A percentile compares a stretch with the other conserved stretches of the same genome.
Evolutionary conservation across 2,329 filamentous ascomycete species (phyloP).

Genomic region (Amauroascus verrucosus): DNA sequence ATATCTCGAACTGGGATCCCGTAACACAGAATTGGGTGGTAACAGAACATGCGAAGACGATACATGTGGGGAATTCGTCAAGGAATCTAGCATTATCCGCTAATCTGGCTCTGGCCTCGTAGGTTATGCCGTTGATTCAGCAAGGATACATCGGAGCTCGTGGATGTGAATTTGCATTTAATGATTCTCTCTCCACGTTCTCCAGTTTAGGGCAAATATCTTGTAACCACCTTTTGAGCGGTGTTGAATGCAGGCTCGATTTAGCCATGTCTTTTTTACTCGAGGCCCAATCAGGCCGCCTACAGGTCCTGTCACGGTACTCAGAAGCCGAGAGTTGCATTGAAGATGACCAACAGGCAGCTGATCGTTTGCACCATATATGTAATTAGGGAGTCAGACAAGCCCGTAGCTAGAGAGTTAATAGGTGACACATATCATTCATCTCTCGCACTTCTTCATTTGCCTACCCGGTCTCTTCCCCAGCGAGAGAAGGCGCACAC

Average conservation of each 20-base stretch:
- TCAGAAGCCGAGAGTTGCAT: no score
- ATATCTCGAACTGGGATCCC: conserved; percentile 79
- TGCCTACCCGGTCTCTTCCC: not conserved
- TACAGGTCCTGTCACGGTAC: no score
- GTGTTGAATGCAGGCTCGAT: conserved; percentile 15
- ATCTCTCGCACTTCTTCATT: not conserved
- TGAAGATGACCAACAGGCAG: not conserved
- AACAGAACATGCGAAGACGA: conserved; percentile 46
- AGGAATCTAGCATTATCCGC: conserved; percentile 45
- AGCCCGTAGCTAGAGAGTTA: no score
- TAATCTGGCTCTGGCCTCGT: conserved; percentile 21
- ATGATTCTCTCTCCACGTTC: not conserved
- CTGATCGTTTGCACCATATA: not conserved
- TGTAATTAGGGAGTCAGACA: no score
- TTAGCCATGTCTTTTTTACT: not conserved
- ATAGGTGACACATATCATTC: not conserved
- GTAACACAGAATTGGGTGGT: conserved; percentile 74
- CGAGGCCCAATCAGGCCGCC: no score
- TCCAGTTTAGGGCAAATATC: no score
- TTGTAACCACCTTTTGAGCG: no score
- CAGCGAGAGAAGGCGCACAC: no score
- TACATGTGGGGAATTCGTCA: conserved; percentile 51
- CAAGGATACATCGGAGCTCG: conserved; percentile 14
- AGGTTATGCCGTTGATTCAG: no score
- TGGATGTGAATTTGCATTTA: not conserved